Conservation (phyloP, 164 flowering plant genomes). For the Vitis vinifera region DNA sequence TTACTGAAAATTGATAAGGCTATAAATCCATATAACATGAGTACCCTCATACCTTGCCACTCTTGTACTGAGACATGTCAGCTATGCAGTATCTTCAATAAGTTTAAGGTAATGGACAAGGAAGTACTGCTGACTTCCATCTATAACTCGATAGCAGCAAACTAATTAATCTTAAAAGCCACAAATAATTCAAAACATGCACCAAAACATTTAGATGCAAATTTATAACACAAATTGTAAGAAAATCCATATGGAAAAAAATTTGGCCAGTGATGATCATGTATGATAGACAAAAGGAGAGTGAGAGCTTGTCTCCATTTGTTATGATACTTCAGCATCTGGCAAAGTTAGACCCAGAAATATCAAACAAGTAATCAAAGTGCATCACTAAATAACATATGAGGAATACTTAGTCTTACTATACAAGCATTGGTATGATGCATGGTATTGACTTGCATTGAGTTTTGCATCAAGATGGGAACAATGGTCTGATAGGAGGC, state of each 20-base stretch:
- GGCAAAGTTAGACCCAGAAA: too few relatives aligned
- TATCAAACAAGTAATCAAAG: too few relatives aligned
- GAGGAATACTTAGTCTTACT: not conserved
- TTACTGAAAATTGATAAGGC: not conserved
- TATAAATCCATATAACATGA: not conserved
- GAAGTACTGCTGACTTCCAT: not conserved
- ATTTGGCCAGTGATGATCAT: too few relatives aligned
- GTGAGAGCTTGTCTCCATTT: too few relatives aligned
- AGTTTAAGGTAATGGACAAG: slow-evolving; percentile 36
- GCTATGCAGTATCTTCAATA: slow-evolving; percentile 88
- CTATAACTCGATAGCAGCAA: not conserved
- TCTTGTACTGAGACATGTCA: slow-evolving; percentile 92
- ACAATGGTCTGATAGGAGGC: not conserved
- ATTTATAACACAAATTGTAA: not conserved
- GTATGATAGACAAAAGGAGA: too few relatives aligned
- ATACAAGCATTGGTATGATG: not conserved
- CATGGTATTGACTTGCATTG: not conserved
- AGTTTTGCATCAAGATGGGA: not conserved
- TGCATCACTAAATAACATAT: too few relatives aligned
- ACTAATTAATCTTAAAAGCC: not conserved
- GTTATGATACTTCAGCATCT: too few relatives aligned
- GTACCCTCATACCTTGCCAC: slow-evolving; percentile 69
- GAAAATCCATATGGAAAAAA: too few relatives aligned
- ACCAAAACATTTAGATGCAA: not conserved
- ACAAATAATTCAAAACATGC: not conserved